Base-by-base conservation (phyloP, 2,329 filamentous ascomycete genomes). In the Nemania sp. region DNA sequence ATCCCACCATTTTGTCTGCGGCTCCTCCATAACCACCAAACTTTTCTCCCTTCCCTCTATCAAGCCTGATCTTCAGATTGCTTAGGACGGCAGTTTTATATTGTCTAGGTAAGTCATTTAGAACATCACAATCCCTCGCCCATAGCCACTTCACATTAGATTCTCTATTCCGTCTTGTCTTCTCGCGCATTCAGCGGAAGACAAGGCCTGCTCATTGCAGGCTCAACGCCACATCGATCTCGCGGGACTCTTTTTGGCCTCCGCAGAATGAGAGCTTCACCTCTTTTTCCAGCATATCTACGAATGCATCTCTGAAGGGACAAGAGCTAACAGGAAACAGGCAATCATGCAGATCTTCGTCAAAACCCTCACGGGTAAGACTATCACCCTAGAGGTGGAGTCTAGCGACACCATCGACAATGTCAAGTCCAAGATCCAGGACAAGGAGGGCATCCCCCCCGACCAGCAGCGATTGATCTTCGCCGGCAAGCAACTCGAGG, bases 381-480 rank as follows among this genome's bases (percentile, higher is more conserved):
- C 94, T 76, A 97, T 97, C 89, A 97, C 94, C 89, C 92, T 99
- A 72, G 94, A 99, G 91, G 94, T 97, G 81, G 94, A 97, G 88
- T 96, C 91, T 72, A 93, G 88, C 74, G 94, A 99, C 81, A 97
- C 93, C 75, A 97, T 99, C 80, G 94, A 97, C 87, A 97, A 97
- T 88, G 94, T 99, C 83, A 97, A 97, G 88, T 91, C 90, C 83
- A 97, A 99, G 86, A 85, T 85, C 70, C 81, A 87, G 91, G 94
- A 97, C 87, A 99, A 97, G 90, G 94, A 99, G 84, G 93, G 94
- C 69, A 99, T 99, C 68, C 94, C 94, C 74, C 93, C 94, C 43
- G 94, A 97, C 83, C 94, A 97, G 80, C 94, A 99, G 84, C 93
- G 94, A 76, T 81, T 99, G 78, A 99, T 99, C 86, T 99, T 97